These are phyloP conservation scores for Solidago caesia DNA, from an alignment of 129 eudicot species.

Conservation along the genomic window DNA sequence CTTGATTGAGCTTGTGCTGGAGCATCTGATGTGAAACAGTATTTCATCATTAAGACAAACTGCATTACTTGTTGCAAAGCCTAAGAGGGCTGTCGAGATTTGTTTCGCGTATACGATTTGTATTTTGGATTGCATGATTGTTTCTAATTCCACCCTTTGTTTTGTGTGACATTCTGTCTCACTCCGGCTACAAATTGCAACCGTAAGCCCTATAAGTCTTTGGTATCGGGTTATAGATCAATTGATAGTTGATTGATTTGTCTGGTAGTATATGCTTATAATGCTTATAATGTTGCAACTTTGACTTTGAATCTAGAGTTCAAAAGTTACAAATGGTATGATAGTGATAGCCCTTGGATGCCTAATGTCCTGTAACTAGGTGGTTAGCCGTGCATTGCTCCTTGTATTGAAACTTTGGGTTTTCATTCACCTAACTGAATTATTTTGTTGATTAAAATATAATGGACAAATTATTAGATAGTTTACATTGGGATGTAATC, in stretches of 20 bases:
- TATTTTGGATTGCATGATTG: conserved; percentile 18
- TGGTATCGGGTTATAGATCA: not conserved
- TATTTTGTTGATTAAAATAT: too few species aligned
- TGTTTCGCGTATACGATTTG: conserved; percentile 26
- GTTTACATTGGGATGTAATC: too few species aligned
- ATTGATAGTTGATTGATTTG: not conserved
- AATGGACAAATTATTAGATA: too few species aligned
- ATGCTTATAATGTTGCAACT: not conserved
- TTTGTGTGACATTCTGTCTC: conserved; percentile 21
- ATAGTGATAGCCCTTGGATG: too few species aligned
- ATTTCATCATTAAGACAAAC: conserved; percentile 11
- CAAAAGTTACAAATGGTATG: not conserved
- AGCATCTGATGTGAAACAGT: conserved; percentile 2
- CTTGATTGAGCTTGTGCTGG: conserved; percentile 44
- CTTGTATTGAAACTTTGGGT: too few species aligned
- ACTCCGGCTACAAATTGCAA: not conserved
- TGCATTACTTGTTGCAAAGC: conserved; percentile 29
- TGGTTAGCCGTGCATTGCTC: too few species aligned
- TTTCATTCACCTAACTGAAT: too few species aligned
- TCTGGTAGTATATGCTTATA: not conserved
- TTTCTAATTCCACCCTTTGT: not conserved
- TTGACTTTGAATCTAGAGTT: not conserved
- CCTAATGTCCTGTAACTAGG: too few species aligned
- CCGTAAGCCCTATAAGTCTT: not conserved
- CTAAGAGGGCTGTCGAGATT: too few species aligned